Percentiles rank a stretch among this genome's conserved stretches.
phyloP scores from a whole-genome alignment of 225 moss, liverwort and hornwort species.

The Ulota crispa region DNA sequence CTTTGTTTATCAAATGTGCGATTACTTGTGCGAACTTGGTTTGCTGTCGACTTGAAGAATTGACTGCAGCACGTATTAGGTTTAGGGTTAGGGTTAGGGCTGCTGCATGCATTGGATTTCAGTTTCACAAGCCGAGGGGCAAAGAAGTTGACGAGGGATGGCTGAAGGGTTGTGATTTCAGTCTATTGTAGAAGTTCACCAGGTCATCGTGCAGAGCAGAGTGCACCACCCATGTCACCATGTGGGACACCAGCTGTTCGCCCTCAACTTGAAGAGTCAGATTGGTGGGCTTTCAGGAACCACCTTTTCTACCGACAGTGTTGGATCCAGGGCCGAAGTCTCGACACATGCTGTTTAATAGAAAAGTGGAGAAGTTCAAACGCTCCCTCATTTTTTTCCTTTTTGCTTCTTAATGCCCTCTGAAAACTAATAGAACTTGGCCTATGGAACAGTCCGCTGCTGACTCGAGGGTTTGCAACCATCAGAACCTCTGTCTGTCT shows the following conservation, averaged over 20 bases:
- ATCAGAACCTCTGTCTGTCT: background rate
- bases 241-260: background rate
- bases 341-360: background rate
- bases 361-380: background rate
- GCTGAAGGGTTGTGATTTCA: background rate
- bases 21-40: background rate
- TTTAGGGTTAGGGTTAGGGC: background rate
- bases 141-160: background rate
- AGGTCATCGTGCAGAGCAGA: background rate
- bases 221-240: background rate
- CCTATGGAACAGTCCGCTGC: background rate
- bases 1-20: background rate
- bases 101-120: conserved; percentile 6
- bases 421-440: background rate
- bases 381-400: background rate
- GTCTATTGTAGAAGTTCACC: background rate
- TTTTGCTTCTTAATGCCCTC: background rate
- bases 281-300: conserved; percentile 10
- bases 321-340: background rate
- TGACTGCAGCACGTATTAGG: background rate
- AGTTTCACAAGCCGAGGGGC: background rate
- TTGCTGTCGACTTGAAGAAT: conserved; percentile 4
- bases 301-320: background rate
- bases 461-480: conserved; percentile 5
- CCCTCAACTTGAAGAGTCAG: conserved; percentile 14